These are phyloP conservation scores for Epicoccum sorghinum DNA, from an alignment of 2,329 filamentous ascomycete genomes.

Conservation along the genomic window DNA sequence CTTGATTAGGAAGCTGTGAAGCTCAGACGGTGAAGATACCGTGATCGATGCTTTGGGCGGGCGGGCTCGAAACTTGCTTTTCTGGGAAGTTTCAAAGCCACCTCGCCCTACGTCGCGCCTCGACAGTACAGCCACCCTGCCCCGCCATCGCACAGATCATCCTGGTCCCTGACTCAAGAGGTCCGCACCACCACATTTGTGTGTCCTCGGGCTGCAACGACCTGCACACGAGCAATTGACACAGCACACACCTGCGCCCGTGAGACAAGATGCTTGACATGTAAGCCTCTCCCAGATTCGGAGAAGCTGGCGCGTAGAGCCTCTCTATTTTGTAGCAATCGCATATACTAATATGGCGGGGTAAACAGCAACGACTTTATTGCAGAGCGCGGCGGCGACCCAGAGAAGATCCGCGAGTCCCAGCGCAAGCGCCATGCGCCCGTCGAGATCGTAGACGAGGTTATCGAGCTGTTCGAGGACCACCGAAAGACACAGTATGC, in stretches of 20 bases:
- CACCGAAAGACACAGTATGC: constrained; percentile 80
- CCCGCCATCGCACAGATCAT: constrained; percentile 28
- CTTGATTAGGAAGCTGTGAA: constrained; percentile 44
- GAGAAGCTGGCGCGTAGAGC: neutral
- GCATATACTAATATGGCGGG: constrained; percentile 24
- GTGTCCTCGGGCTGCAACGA: constrained; percentile 16
- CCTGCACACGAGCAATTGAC: constrained; percentile 23
- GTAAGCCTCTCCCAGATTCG: constrained; percentile 24
- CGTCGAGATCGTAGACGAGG: constrained; percentile 86
- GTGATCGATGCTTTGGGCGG: constrained; percentile 36
- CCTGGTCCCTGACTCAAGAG: constrained; percentile 34
- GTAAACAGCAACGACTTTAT: constrained; percentile 57
- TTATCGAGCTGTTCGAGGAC: constrained; percentile 85
- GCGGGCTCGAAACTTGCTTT: constrained; percentile 24
- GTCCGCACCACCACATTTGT: constrained; percentile 26
- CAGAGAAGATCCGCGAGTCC: constrained; percentile 88
- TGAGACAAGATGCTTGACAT: constrained; percentile 41
- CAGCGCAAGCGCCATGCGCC: constrained; percentile 82
- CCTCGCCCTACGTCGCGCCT: neutral
- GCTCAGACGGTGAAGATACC: constrained; percentile 39
- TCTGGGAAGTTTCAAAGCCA: constrained; percentile 29
- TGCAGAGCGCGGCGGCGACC: constrained; percentile 85
- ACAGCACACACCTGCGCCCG: constrained; percentile 9
- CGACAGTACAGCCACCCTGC: constrained; percentile 21
- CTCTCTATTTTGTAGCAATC: neutral